Conservation (phyloP, 2,329 filamentous ascomycete genomes). For the Ophiocordyceps sinensis region DNA sequence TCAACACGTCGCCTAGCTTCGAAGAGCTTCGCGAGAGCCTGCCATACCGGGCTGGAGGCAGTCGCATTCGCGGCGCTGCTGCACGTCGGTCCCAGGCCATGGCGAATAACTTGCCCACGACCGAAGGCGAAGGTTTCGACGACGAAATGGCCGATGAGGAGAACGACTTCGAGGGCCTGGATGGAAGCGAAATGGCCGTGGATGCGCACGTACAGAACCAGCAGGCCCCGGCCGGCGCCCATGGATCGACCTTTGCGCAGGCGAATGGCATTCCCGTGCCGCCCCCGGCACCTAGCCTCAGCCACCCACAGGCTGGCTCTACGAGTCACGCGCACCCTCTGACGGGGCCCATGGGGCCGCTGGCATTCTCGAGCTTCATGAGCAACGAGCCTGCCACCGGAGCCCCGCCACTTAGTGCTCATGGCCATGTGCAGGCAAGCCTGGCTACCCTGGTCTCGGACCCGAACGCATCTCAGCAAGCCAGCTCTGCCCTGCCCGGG, state of each 20-base stretch:
- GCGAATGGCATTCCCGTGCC: conserved; percentile 13
- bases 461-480: conserved; percentile 7
- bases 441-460: conserved; percentile 12
- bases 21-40: conserved; percentile 24
- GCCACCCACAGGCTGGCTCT: conserved; percentile 9
- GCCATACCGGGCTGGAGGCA: conserved; percentile 5
- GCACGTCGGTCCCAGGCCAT: conserved; percentile 6
- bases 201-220: conserved; percentile 15
- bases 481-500: conserved; percentile 9
- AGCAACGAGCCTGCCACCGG: conserved; percentile 11
- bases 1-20: conserved; percentile 45
- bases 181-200: conserved; percentile 23
- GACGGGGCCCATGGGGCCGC: not conserved
- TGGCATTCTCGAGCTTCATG: conserved; percentile 14
- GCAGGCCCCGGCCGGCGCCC: not conserved
- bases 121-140: conserved; percentile 21
- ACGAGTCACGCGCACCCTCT: conserved; percentile 5
- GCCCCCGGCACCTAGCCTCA: conserved; percentile 11
- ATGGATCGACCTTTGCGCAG: conserved; percentile 1
- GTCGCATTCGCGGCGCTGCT: conserved; percentile 4
- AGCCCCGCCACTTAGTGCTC: conserved; percentile 6
- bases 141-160: conserved; percentile 30
- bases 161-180: conserved; percentile 26
- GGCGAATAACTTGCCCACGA: conserved; percentile 7
- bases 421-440: conserved; percentile 14